phyloP scores from a whole-genome alignment of 352 stramenopile genomes.

The Globisporangium solare region DNA sequence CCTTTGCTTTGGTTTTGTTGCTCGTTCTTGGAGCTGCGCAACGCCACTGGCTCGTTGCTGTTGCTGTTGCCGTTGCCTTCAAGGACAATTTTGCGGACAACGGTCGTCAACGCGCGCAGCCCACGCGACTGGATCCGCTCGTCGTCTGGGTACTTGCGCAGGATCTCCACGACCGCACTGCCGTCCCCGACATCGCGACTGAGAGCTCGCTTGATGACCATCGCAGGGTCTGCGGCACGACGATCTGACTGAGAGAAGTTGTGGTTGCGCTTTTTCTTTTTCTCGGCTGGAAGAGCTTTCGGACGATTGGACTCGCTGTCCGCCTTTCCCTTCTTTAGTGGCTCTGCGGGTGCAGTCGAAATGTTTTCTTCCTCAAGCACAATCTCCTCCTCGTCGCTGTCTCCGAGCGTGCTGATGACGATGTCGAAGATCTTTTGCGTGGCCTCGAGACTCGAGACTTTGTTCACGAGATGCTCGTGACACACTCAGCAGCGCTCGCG shows the following conservation, averaged over 20 bases:
- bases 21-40: not conserved
- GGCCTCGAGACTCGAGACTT: constrained; percentile 24
- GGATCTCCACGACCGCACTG: constrained; percentile 32
- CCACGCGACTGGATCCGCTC: constrained; percentile 40
- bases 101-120: constrained; percentile 37
- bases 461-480: constrained; percentile 33
- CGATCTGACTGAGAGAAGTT: not conserved
- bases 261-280: too few species aligned
- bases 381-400: not conserved
- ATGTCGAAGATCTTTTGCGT: constrained; percentile 22
- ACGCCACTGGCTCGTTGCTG: not conserved
- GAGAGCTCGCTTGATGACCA: constrained; percentile 47
- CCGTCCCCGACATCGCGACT: constrained; percentile 40
- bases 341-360: too few species aligned
- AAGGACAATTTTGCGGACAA: constrained; percentile 23
- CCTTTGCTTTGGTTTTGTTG: too few species aligned
- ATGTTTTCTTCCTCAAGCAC: not conserved
- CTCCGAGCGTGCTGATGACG: constrained; percentile 13
- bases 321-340: too few species aligned
- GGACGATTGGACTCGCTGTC: too few species aligned
- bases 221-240: not conserved
- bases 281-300: too few species aligned
- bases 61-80: not conserved
- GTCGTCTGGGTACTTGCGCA: constrained; percentile 43
- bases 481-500: constrained; percentile 35